These are phyloP conservation scores for Berberis thunbergii DNA, from an alignment of 164 flowering plant genomes.

Conservation along the genomic window DNA sequence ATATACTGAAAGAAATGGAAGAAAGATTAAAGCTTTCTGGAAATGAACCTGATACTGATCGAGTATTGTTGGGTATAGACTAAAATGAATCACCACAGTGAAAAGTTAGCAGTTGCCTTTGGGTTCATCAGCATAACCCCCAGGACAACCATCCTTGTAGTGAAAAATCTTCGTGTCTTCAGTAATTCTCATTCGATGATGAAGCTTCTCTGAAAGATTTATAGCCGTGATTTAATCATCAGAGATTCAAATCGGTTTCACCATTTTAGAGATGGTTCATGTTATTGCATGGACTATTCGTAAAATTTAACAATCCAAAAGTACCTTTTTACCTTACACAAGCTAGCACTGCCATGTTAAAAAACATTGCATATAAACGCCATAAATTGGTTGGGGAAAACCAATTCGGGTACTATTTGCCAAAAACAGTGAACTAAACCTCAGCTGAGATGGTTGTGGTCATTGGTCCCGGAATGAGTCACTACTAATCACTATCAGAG, in stretches of 20 bases:
- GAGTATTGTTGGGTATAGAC: conserved; percentile 8
- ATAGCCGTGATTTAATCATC: conserved; percentile 7
- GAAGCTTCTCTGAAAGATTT: conserved; percentile 6
- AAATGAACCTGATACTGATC: conserved; percentile 5
- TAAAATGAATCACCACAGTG: conserved; percentile 9
- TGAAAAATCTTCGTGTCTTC: conserved; percentile 9
- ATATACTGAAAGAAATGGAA: conserved; percentile 8
- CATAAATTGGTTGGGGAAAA: not conserved
- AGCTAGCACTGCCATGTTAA: not conserved
- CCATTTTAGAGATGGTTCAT: conserved; percentile 7
- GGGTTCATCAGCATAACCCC: conserved; percentile 9
- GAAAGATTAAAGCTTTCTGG: conserved; percentile 5
- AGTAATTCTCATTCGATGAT: conserved; percentile 8
- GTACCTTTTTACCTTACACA: not conserved
- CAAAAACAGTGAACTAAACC: too few relatives aligned
- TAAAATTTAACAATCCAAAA: not conserved
- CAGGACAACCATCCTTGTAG: conserved; percentile 6
- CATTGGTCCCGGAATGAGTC: too few relatives aligned
- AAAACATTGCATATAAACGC: not conserved
- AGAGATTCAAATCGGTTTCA: conserved; percentile 9
- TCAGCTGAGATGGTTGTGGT: too few relatives aligned
- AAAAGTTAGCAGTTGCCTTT: conserved; percentile 10
- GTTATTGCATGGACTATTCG: conserved; percentile 9
- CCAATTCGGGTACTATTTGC: too few relatives aligned
- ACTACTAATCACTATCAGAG: too few relatives aligned